phyloP scores from a whole-genome alignment of 345 rosid genomes.

The Heritiera littoralis region DNA sequence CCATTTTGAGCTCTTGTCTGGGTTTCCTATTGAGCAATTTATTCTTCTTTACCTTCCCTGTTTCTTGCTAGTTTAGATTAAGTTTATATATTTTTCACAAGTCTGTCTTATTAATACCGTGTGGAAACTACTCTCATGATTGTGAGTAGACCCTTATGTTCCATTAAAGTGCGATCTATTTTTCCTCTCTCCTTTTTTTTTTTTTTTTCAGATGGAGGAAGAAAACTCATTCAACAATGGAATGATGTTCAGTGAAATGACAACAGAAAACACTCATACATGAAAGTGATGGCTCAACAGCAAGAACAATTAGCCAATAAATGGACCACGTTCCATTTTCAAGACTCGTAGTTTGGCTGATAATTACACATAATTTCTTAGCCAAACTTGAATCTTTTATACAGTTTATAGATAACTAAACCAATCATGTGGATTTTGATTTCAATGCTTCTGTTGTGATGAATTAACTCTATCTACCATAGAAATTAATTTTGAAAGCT shows the following conservation, averaged over 20 bases:
- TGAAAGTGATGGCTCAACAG: neutral
- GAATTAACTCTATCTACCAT: neutral
- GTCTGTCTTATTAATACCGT: neutral
- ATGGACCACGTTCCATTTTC: neutral
- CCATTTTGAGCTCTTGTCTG: neutral
- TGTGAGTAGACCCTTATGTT: neutral
- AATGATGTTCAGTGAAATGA: neutral
- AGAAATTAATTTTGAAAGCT: slow-evolving; percentile 16
- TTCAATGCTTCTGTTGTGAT: neutral
- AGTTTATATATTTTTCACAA: neutral
- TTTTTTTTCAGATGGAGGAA: neutral
- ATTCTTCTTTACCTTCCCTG: neutral
- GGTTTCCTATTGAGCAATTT: neutral
- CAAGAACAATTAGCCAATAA: neutral
- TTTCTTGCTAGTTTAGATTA: neutral
- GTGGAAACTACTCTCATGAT: neutral
- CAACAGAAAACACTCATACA: neutral
- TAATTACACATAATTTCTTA: neutral
- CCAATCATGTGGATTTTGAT: neutral
- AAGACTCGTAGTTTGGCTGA: neutral
- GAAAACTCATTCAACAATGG: neutral
- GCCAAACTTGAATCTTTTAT: neutral
- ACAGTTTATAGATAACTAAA: neutral
- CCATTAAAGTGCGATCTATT: neutral
- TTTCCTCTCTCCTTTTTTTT: neutral